Conservation (phyloP, 768 basidiomycete species). For the Lactarius sanguifluus region DNA sequence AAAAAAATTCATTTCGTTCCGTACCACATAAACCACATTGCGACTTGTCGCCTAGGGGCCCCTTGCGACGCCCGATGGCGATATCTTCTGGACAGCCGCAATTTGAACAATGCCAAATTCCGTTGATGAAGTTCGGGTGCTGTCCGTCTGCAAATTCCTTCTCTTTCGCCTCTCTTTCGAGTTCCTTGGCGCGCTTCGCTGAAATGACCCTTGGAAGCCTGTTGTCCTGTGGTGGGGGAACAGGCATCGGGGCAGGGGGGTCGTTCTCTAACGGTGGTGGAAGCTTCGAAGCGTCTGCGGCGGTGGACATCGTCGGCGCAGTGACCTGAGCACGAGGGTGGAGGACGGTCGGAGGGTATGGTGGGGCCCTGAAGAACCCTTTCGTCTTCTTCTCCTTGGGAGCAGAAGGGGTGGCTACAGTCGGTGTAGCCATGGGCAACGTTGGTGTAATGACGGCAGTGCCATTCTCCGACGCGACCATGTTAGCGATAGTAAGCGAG, state of each 20-base stretch:
- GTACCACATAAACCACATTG: constrained; percentile 92
- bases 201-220: constrained; percentile 48
- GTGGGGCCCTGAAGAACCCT: constrained; percentile 72
- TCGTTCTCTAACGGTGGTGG: constrained; percentile 63
- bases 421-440: constrained; percentile 44
- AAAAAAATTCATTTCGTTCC: constrained; percentile 35
- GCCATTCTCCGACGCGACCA: constrained; percentile 91
- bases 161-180: constrained; percentile 81
- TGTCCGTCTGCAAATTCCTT: constrained; percentile 81
- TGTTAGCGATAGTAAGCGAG: constrained; percentile 80
- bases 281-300: constrained; percentile 57
- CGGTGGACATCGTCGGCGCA: constrained; percentile 66
- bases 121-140: constrained; percentile 77
- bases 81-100: constrained; percentile 89
- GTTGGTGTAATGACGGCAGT: constrained; percentile 48
- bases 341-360: constrained; percentile 53
- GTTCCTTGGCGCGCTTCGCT: constrained; percentile 67
- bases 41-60: constrained; percentile 84
- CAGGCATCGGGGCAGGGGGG: constrained; percentile 45
- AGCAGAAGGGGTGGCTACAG: constrained; percentile 40
- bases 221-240: constrained; percentile 44
- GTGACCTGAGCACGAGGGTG: constrained; percentile 58
- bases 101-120: constrained; percentile 93
- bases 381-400: constrained; percentile 68
- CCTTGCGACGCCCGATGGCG: constrained; percentile 83